These are phyloP conservation scores for Hyphochytrium catenoides DNA, from an alignment of 352 stramenopile genomes.

Conservation along the genomic window DNA sequence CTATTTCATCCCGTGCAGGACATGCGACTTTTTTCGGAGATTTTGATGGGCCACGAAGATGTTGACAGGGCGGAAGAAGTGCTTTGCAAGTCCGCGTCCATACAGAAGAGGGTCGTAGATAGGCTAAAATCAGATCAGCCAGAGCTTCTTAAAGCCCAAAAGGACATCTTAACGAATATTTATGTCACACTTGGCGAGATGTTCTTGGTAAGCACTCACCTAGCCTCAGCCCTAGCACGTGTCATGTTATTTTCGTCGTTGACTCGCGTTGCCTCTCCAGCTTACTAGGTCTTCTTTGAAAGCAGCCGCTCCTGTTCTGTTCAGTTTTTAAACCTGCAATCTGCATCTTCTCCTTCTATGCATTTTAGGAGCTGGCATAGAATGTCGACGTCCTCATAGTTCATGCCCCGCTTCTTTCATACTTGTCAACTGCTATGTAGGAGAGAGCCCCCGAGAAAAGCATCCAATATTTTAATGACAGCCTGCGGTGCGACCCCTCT, in stretches of 20 bases:
- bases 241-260: neutral
- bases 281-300: too few species aligned
- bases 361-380: constrained; percentile 8
- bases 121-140: constrained; percentile 46
- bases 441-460: too few species aligned
- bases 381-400: constrained; percentile 13
- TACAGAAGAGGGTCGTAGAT: constrained; percentile 61
- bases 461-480: constrained; percentile 2
- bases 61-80: constrained; percentile 40
- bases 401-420: too few species aligned
- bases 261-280: too few species aligned
- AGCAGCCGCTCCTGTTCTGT: too few species aligned
- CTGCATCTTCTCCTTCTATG: too few species aligned
- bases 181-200: constrained; percentile 50
- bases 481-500: constrained; percentile 32
- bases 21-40: constrained; percentile 24
- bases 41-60: constrained; percentile 40
- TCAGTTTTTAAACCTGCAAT: too few species aligned
- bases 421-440: too few species aligned
- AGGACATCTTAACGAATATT: constrained; percentile 40
- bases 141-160: constrained; percentile 43
- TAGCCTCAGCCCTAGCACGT: too few species aligned
- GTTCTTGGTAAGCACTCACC: too few species aligned
- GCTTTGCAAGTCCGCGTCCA: constrained; percentile 41
- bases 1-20: constrained; percentile 16